Evolutionary conservation across 2,329 filamentous ascomycete species (phyloP).

Genomic region (Cladophialophora chaetospira): DNA sequence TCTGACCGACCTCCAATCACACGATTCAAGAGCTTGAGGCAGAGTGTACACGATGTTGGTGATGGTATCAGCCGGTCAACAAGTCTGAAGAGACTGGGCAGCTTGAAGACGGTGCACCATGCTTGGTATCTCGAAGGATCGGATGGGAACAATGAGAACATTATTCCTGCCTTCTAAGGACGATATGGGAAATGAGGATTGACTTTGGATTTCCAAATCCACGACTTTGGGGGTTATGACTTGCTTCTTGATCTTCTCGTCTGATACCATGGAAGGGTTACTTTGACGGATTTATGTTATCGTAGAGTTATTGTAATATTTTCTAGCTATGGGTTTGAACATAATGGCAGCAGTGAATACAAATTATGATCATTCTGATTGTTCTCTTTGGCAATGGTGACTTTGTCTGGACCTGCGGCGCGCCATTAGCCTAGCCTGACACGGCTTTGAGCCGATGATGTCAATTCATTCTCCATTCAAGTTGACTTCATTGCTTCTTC

Average conservation of each 20-base stretch:
- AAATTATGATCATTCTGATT: background rate
- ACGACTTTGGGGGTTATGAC: slow-evolving; percentile 17
- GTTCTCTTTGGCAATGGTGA: too few relatives aligned
- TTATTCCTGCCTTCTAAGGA: slow-evolving; percentile 25
- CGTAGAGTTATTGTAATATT: slow-evolving; percentile 2
- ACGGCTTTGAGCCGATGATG: slow-evolving; percentile 10
- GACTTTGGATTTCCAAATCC: background rate
- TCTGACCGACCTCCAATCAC: slow-evolving; percentile 28
- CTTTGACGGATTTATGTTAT: background rate
- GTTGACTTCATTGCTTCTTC: background rate
- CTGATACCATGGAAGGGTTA: background rate
- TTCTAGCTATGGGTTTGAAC: background rate
- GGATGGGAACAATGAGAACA: slow-evolving; percentile 30
- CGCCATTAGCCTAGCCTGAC: too few relatives aligned
- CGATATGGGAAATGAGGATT: background rate
- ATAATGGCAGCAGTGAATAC: background rate
- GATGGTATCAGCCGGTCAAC: slow-evolving; percentile 76
- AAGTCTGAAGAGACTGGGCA: slow-evolving; percentile 87
- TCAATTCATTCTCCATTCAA: slow-evolving; percentile 5
- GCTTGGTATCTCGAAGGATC: slow-evolving; percentile 31
- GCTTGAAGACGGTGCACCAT: slow-evolving; percentile 32
- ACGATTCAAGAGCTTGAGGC: slow-evolving; percentile 33
- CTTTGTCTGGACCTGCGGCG: too few relatives aligned
- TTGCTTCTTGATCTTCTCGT: slow-evolving; percentile 9
- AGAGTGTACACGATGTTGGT: slow-evolving; percentile 27